Evolutionary conservation across 2,329 filamentous ascomycete species (phyloP), one percentile per base, ranked within the genome.

Genomic region (Fusarium secorum): DNA sequence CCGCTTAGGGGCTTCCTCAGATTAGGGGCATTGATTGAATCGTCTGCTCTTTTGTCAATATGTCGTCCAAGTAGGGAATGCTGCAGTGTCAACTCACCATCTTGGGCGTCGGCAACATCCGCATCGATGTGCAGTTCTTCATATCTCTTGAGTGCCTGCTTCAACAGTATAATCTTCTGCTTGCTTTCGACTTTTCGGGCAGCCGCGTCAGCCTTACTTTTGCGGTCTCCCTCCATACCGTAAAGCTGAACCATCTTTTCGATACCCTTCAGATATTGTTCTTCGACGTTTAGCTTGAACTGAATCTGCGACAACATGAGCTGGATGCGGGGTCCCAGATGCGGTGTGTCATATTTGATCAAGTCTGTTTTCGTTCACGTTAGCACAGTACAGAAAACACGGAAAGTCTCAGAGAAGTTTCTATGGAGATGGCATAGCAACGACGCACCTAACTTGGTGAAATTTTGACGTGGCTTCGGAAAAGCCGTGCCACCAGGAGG

Each of bases 191-290:
- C 91, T 63, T 93, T 89, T 78, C 94, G 90, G 53, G 91, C 93
- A 75, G 97, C 94, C 44, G 96, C 96, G 81, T 99, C 96, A 63
- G 93, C 90, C 80, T 92, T 93, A 83, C 95, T 98, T 85, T 97
- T 98, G 75, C 95, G 91, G 79, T 99, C 96, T 33, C 96, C 95
- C 81, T 98, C 96, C 88, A 98, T 96, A 79, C 96, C 91, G 79
- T 99, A 99, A 38, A 99, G 86, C 80, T 96, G 94, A 49, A 98
- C 93, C 96, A 99, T 98, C 85, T 99, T 99, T 82, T 99, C 96
- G 75, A 99, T 96, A 68, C 96, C 96, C 78, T 97, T 97, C 73
- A 98, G 94, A 82, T 99, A 99, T 83, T 99, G 96, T 80, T 98
- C 97, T 81, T 99, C 96, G 32, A 99, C 96, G 74, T 96, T 97